These are phyloP conservation scores for Raffaelea deltoideospora DNA, from an alignment of 2,329 filamentous ascomycete genomes.

Conservation along the genomic window DNA sequence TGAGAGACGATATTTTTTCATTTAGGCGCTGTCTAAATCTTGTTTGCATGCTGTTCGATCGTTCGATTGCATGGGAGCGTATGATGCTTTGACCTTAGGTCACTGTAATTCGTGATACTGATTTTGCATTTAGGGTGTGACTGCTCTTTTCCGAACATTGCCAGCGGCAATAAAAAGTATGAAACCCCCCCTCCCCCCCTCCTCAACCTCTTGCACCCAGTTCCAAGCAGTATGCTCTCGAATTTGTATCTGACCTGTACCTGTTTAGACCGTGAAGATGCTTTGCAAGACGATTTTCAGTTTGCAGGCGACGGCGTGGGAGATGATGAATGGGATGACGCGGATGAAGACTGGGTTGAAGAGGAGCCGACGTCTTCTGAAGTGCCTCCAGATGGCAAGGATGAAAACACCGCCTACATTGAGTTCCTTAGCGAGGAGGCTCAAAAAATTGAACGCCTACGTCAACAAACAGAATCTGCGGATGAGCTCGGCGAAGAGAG, in stretches of 20 bases:
- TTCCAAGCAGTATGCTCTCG: no score
- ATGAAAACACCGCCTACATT: constrained; percentile 86
- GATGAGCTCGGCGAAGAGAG: constrained; percentile 90
- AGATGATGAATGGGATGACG: constrained; percentile 72
- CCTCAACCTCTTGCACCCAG: no score
- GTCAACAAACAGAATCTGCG: constrained; percentile 52
- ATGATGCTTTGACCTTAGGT: constrained; percentile 14
- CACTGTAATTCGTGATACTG: constrained; percentile 2
- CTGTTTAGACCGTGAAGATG: constrained; percentile 71
- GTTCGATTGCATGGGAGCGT: no score
- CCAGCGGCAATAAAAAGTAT: constrained; percentile 74
- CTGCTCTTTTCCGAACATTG: constrained; percentile 80
- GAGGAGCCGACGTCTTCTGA: constrained; percentile 52
- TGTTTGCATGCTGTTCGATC: no score
- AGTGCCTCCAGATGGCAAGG: constrained; percentile 47
- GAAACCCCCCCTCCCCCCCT: no score
- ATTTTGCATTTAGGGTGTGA: constrained; percentile 45
- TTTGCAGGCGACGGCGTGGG: constrained; percentile 53
- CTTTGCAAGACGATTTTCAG: constrained; percentile 73
- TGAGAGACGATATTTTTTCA: constrained; percentile 1
- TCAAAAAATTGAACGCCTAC: constrained; percentile 63
- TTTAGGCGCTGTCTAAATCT: no score
- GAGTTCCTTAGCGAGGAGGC: constrained; percentile 94
- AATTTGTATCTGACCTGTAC: neutral
- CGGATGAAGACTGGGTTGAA: constrained; percentile 69